A percentile compares a stretch with the other conserved stretches of the same genome.
Conservation (phyloP, 306 rosid species). For the Glycine tomentella region DNA sequence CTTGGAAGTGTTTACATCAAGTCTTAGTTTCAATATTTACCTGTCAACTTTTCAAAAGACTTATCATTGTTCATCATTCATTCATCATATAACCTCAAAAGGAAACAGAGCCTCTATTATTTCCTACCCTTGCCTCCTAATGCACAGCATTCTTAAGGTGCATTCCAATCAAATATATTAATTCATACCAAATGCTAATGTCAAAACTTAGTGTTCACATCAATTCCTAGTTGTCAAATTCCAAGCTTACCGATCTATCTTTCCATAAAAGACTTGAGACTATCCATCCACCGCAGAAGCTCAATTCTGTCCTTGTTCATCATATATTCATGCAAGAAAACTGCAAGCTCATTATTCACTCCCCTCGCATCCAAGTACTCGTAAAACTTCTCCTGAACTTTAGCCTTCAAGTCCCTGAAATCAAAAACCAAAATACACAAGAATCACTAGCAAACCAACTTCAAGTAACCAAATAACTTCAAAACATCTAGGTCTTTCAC, state of each 20-base stretch:
- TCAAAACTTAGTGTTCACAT: slow-evolving; percentile 22
- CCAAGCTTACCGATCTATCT: slow-evolving; percentile 49
- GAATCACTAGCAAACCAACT: slow-evolving; percentile 29
- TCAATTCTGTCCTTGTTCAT: slow-evolving; percentile 87
- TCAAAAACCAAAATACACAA: slow-evolving; percentile 19
- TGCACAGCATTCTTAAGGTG: slow-evolving; percentile 40
- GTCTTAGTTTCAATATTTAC: slow-evolving; percentile 8
- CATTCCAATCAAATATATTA: slow-evolving; percentile 24
- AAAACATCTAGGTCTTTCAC: slow-evolving; percentile 3
- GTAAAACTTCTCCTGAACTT: slow-evolving; percentile 56
- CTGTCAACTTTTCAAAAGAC: slow-evolving; percentile 50
- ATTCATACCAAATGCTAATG: slow-evolving; percentile 27
- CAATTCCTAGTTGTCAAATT: slow-evolving; percentile 24
- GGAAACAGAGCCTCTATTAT: slow-evolving; percentile 61
- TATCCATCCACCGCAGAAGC: slow-evolving; percentile 70
- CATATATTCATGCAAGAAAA: slow-evolving; percentile 78
- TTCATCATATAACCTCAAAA: slow-evolving; percentile 65
- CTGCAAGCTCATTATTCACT: slow-evolving; percentile 66
- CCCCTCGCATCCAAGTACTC: slow-evolving; percentile 74
- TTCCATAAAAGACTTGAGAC: slow-evolving; percentile 66
- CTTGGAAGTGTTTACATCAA: slow-evolving; percentile 12
- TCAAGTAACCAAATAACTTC: slow-evolving; percentile 16
- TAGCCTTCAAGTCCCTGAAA: slow-evolving; percentile 64
- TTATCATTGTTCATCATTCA: slow-evolving; percentile 34
- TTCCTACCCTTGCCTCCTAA: slow-evolving; percentile 58